Evolutionary conservation across 768 basidiomycete species (phyloP).

Genomic region (Lactarius trivialis): DNA sequence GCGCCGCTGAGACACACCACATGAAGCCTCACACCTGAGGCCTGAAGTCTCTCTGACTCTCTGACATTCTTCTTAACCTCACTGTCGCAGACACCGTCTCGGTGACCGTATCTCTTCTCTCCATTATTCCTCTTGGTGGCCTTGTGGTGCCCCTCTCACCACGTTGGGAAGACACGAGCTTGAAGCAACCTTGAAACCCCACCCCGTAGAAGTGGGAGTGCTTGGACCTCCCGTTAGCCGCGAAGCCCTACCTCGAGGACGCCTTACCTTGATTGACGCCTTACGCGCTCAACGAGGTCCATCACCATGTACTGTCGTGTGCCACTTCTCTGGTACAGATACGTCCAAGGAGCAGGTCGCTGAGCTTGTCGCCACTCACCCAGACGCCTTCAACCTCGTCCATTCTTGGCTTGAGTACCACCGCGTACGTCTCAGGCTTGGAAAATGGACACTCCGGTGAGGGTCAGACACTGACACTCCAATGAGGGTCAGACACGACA

Average conservation of each 20-base stretch:
- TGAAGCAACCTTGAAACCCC: neutral
- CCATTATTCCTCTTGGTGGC: neutral
- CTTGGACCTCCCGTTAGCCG: neutral
- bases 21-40: too few species aligned
- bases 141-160: too few species aligned
- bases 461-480: too few species aligned
- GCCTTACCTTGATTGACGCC: neutral
- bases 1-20: too few species aligned
- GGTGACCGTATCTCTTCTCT: neutral
- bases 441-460: too few species aligned
- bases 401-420: too few species aligned
- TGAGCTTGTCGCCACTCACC: too few species aligned
- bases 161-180: neutral
- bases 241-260: neutral
- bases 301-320: neutral
- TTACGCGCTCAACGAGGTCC: neutral
- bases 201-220: neutral
- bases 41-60: too few species aligned
- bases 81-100: neutral
- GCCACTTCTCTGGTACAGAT: neutral
- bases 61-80: neutral
- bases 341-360: neutral
- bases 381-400: too few species aligned
- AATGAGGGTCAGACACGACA: too few species aligned
- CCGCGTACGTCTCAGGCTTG: too few species aligned